phyloP scores from a whole-genome alignment of 139 green algal species.

The Dunaliella primolecta region DNA sequence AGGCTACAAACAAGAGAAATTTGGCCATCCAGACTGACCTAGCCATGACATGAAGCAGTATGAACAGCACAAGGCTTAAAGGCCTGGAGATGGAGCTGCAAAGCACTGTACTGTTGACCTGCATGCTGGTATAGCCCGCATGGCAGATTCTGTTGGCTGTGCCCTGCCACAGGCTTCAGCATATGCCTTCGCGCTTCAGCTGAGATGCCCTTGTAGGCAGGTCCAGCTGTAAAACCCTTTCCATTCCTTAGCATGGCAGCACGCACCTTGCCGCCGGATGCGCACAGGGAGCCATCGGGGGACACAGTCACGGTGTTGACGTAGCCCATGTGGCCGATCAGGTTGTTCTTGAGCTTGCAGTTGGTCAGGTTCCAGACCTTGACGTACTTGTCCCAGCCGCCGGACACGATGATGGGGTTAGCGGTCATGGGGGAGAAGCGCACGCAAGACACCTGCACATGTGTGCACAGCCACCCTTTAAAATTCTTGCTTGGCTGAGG shows the following conservation, averaged over 20 bases:
- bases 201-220: too few relatives aligned
- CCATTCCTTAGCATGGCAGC: not conserved
- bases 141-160: not conserved
- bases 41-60: not conserved
- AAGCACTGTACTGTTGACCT: too few relatives aligned
- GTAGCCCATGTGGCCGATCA: conserved; percentile 93
- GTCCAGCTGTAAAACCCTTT: too few relatives aligned
- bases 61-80: too few relatives aligned
- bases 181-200: too few relatives aligned
- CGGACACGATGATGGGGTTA: conserved; percentile 97
- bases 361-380: conserved; percentile 98
- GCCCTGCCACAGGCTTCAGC: not conserved
- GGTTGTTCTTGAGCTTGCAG: conserved; percentile 98
- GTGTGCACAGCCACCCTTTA: too few relatives aligned
- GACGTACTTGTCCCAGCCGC: conserved; percentile 97
- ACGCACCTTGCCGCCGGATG: conserved; percentile 88
- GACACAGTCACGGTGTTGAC: conserved; percentile 98
- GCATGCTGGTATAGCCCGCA: too few relatives aligned
- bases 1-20: too few relatives aligned
- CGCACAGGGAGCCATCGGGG: conserved; percentile 98
- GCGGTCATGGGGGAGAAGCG: conserved; percentile 94
- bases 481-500: too few relatives aligned
- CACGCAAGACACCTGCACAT: conserved; percentile 98
- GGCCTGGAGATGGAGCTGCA: too few relatives aligned
- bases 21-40: too few relatives aligned